Base-by-base conservation (phyloP, 805 yeast genomes). In the Candida odintsovae region DNA sequence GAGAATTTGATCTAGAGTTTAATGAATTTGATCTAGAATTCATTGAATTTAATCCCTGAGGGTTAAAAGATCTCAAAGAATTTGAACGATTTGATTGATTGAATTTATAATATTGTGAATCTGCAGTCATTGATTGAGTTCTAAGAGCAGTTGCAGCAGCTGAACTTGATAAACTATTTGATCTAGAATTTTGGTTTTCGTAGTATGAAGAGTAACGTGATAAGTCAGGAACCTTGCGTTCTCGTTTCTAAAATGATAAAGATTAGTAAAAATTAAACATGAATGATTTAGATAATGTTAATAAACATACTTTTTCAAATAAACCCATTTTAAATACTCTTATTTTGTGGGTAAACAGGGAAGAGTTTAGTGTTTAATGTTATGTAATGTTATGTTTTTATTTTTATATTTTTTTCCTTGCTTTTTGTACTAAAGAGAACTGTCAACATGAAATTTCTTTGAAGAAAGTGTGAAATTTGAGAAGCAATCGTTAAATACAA, bases 1-100 rank as follows among this genome's bases (percentile, higher is more conserved):
- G n/a, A 62, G 44, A n/a, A 38, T 44, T 15, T 21, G 48, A 35
- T n/a, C 48, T 11, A 47, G 50, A 35, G n/a, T 44, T 41, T 22
- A 48, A 29, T n/a, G 53, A 50, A 21, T 47, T 47, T 21, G 49
- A 23, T 26, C 48, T 38, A 6, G 38, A 43, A 16, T 19, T 40
- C 11, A 42, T 16, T 5, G 49, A 46, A n/a, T 21, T 26, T n/a
- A 11, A 21, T 39, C 48, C 38, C 4, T 13, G 38, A 3, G 43
- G 25, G 16, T 22, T 25, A 36, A 19, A 36, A 16, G 6, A 21
- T 37, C 44, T 28, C 18, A 45, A 13, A 2, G 47, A 45, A 16
- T 28, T 12, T 39, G 29, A 45, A 23, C 19, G 19, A 12, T 12
- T 42, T 36, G 23, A 19, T 38, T 13, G 21, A 44, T 15, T 29